Evolutionary conservation across 805 yeast species (phyloP), one percentile per base, ranked within the genome.

Genomic region (Danielia oregonensis): DNA sequence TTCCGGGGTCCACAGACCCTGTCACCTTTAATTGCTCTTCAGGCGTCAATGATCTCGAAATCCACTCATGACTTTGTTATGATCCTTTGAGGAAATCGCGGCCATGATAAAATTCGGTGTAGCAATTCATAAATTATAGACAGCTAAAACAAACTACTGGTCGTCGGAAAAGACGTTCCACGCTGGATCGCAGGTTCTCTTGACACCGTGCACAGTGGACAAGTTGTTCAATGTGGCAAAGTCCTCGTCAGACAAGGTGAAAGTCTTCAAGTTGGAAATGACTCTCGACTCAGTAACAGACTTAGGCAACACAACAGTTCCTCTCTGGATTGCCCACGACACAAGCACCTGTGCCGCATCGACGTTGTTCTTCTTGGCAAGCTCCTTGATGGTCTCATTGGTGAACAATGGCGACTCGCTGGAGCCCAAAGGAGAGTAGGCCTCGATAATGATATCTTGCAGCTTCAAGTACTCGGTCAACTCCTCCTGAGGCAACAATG

Each of bases 201-300:
- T 35, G 12, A 49, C 52, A 25, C 70, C 70, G 23, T 56, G 56
- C 38, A 51, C 51, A 26, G 52, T 57, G 24, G 61, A 35, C 36
- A 66, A 55, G 10, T 43, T 43, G 46, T 55, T 57, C 42, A 66
- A 55, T 11, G 54, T 46, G 24, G 52, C 59, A 36, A 64, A 61
- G 39, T 65, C 71, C 29, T 59, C 68, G 13, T 57, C 56, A 17
- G 59, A 45, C 45, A 66, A 58, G 13, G 32, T 42, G 33, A 65
- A 48, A 9, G 70, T 63, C 42, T 63, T 50, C 44, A 63, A 51
- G 52, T 70, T 61, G 27, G 62, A 47, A 42, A 59, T 46, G 41
- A 67, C 52, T 52, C 71, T 53, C 9, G 59, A 45, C 29, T 55
- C 61, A n/a, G 37, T 39, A 10, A 39, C 40, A n/a, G 46, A 38